Evolutionary conservation across 2,329 filamentous ascomycete species (phyloP), one percentile per base, ranked within the genome.

Genomic region (Knufia fluminis): DNA sequence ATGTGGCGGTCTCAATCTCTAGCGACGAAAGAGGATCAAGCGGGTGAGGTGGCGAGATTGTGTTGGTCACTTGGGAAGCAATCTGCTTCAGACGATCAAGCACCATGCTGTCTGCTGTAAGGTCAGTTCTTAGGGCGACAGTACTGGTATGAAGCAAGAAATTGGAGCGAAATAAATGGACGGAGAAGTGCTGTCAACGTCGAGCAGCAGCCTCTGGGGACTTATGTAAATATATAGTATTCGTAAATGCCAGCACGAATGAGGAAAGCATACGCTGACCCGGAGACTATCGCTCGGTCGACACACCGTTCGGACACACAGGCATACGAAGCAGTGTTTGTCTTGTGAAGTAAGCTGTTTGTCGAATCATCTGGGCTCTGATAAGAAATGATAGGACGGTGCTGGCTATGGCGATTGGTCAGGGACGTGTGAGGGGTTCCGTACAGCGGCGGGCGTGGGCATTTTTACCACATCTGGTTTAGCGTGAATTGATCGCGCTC

Each of bases 1-100:
- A 69, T 45, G 89, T 83, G 4, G 81, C 80, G 17, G 76, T 69
- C 59, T 85, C 81, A 58, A 94, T 94, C 67, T 94, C 89, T 1
- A 72, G 67, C 8, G 76, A 72, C 8, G 76, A 77, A 40, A 94
- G 79, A 47, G 88, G 88, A 61, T 94, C 88, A 55, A 92, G 77
- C 4, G 88, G 88, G 61, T 94, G 82, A 31, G 77, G 75, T 44
- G 72, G 71, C 32, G 70, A 64, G 23, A 71, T 61, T 22, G 74
- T 70, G 49, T 77, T 78, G 47, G 73, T 76, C 60, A 85, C 66
- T 60, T 84, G 81, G 48, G 75, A 71, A 56, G 79, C 71, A 61
- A 84, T 71, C 61, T 82, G 79, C 68, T 79, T 79, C 40, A 83
- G 69, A 58, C 79, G 75, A 58, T 82, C 77, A 57, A 82, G 72